Conservation (phyloP, 1,139 yeast species). For the Kluyveromyces marxianus region DNA sequence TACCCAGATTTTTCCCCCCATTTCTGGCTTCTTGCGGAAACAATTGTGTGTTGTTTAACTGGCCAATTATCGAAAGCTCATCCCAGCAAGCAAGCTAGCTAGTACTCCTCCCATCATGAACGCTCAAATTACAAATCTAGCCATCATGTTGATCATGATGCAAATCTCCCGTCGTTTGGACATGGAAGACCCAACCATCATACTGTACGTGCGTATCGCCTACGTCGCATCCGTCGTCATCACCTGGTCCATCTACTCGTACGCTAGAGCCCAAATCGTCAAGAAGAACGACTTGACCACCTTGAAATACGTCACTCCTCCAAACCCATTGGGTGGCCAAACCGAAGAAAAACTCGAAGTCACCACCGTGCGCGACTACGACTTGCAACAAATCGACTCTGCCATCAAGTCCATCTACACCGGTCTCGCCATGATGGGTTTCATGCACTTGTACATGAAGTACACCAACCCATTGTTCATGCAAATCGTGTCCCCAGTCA, state of each 20-base stretch:
- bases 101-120: slow-evolving; percentile 41
- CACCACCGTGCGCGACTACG: slow-evolving; percentile 93
- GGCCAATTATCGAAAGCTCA: neutral
- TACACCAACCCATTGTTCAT: slow-evolving; percentile 95
- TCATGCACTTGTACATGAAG: slow-evolving; percentile 97
- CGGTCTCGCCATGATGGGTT: slow-evolving; percentile 94
- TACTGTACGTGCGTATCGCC: slow-evolving; percentile 69
- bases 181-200: slow-evolving; percentile 73
- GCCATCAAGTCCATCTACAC: slow-evolving; percentile 80
- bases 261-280: slow-evolving; percentile 52
- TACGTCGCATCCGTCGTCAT: slow-evolving; percentile 62
- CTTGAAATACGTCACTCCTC: slow-evolving; percentile 82
- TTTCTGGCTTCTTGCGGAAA: neutral
- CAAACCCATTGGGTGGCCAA: slow-evolving; percentile 61
- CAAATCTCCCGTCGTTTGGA: slow-evolving; percentile 87
- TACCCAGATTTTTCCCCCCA: neutral
- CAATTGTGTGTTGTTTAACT: too few relatives aligned
- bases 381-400: slow-evolving; percentile 71
- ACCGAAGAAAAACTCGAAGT: slow-evolving; percentile 67
- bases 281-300: slow-evolving; percentile 87
- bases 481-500: slow-evolving; percentile 88
- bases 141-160: slow-evolving; percentile 94
- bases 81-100: neutral
- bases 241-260: slow-evolving; percentile 60
- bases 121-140: slow-evolving; percentile 82